Conservation (phyloP, 306 rosid genomes). For the Malus domestica region ASM211411v1 NC_041803.1:33367001-33367500, state of each 20-base stretch:
- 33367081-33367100: neutral
- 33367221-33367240: neutral
- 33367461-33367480: constrained; percentile 14
- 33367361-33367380: neutral
- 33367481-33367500: constrained; percentile 12
- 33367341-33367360: constrained; percentile 16
- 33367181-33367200: neutral
- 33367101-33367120: neutral
- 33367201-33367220: neutral
- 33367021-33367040: neutral
- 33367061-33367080: neutral
- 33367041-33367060: neutral
- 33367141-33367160: too few species aligned
- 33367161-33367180: neutral
- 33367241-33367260: neutral
- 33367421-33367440: neutral
- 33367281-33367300: neutral
- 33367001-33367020: too few species aligned
- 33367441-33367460: constrained; percentile 7
- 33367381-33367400: neutral
- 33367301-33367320: constrained; percentile 4
- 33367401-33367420: neutral
- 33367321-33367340: neutral
- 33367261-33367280: neutral
- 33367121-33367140: neutral